These are phyloP conservation scores for Collybia sp. DNA, from an alignment of 768 basidiomycete species.

Conservation along the genomic window DNA sequence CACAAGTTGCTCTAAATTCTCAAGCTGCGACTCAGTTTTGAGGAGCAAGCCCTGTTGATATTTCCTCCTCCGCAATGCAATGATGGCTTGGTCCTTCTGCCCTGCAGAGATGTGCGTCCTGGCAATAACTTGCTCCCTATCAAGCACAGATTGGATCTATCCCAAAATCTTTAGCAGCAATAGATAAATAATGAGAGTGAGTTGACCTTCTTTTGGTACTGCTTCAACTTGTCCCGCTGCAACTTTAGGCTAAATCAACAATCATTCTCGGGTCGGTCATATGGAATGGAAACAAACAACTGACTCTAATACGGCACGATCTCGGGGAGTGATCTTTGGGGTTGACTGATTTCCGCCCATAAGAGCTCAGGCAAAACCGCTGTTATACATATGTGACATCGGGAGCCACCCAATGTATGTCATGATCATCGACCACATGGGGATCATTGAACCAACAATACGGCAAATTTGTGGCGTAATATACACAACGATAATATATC, in stretches of 20 bases:
- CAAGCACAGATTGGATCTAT: constrained; percentile 86
- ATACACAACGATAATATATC: too few relatives aligned
- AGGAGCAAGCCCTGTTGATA: constrained; percentile 85
- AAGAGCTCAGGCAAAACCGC: constrained; percentile 1
- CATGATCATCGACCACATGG: too few relatives aligned
- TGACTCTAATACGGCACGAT: constrained; percentile 93
- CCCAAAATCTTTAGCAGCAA: neutral
- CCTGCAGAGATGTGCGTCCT: constrained; percentile 75
- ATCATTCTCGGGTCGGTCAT: constrained; percentile 7
- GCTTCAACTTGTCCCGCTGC: constrained; percentile 91
- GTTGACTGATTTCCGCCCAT: constrained; percentile 74
- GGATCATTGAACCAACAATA: too few relatives aligned
- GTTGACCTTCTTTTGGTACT: constrained; percentile 89
- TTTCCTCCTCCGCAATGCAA: constrained; percentile 86
- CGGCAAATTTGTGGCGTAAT: too few relatives aligned
- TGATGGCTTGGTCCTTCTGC: constrained; percentile 81
- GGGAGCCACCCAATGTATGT: too few relatives aligned
- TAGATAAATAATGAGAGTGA: neutral
- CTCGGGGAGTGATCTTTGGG: constrained; percentile 90
- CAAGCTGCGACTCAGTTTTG: constrained; percentile 89
- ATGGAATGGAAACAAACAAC: constrained; percentile 24
- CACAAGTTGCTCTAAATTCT: constrained; percentile 85
- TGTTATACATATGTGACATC: neutral
- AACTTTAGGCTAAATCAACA: constrained; percentile 71
- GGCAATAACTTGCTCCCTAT: constrained; percentile 87